Evolutionary conservation across 352 stramenopile species (phyloP).

Genomic region (Pythium biforme): DNA sequence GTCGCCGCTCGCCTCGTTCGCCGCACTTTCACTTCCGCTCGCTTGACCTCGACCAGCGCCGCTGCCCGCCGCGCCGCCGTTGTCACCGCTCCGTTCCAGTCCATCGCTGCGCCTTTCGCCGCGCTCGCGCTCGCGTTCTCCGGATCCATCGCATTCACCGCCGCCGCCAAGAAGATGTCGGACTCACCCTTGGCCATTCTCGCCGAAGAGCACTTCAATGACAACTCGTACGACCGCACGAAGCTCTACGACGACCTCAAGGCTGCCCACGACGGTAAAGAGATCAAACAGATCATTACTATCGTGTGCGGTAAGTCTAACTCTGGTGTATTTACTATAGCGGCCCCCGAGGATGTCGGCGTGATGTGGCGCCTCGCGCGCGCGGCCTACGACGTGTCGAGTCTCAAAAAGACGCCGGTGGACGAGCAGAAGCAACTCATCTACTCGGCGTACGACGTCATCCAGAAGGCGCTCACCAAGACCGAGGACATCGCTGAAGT

Average conservation of each 20-base stretch:
- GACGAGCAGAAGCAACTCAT: constrained; percentile 40
- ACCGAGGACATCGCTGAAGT: constrained; percentile 43
- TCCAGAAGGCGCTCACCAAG: constrained; percentile 42
- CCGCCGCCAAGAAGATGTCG: constrained; percentile 33
- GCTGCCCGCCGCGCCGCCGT: neutral
- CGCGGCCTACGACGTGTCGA: constrained; percentile 38
- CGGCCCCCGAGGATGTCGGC: constrained; percentile 29
- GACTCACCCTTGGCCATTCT: constrained; percentile 64
- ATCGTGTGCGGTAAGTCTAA: neutral
- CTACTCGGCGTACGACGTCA: constrained; percentile 53
- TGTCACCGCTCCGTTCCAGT: neutral
- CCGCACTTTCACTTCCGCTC: neutral
- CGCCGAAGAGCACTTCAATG: constrained; percentile 81
- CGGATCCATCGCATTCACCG: constrained; percentile 21
- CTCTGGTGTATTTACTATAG: constrained; percentile 8
- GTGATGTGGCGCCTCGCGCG: constrained; percentile 36
- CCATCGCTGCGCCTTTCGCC: neutral
- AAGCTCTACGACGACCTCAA: constrained; percentile 66
- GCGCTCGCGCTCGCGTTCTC: constrained; percentile 13
- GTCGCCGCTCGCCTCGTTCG: constrained; percentile 15
- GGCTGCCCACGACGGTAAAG: constrained; percentile 20
- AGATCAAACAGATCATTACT: neutral
- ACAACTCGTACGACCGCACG: constrained; percentile 67
- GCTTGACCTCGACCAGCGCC: constrained; percentile 16
- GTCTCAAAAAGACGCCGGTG: constrained; percentile 28